Conservation (phyloP, 139 green algal species). For the Picochlorum sp. region DNA sequence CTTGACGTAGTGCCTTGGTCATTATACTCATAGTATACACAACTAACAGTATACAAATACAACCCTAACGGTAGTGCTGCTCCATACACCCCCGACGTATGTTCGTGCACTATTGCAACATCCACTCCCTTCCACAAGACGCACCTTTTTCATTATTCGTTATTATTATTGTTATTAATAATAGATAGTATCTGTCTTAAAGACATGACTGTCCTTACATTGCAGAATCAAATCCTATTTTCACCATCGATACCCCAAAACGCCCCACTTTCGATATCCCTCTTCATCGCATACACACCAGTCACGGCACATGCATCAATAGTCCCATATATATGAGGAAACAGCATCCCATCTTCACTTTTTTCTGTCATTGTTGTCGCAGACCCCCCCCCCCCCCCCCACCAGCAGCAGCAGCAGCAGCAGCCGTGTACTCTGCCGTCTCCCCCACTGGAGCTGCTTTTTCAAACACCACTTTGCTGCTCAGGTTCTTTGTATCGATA, state of each 20-base stretch:
- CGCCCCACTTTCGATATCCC: background rate
- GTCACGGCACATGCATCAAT: conserved; percentile 38
- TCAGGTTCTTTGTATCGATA: conserved; percentile 23
- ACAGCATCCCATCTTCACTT: no score
- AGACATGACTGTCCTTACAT: no score
- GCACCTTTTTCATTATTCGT: no score
- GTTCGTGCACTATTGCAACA: background rate
- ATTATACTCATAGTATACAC: background rate
- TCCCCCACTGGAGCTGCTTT: conserved; percentile 45
- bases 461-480: conserved; percentile 44
- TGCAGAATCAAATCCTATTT: no score
- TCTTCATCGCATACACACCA: conserved; percentile 26
- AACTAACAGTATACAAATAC: background rate
- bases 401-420: background rate
- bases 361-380: no score
- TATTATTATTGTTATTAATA: background rate
- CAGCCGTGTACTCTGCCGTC: conserved; percentile 1
- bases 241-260: no score
- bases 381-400: no score
- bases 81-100: background rate
- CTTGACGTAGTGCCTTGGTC: conserved; percentile 11
- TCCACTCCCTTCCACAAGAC: background rate
- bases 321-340: conserved; percentile 56
- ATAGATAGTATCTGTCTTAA: background rate
- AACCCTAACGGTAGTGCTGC: background rate